phyloP scores from a whole-genome alignment of 2,329 filamentous ascomycete species.

The Colletotrichum trifolii region DNA sequence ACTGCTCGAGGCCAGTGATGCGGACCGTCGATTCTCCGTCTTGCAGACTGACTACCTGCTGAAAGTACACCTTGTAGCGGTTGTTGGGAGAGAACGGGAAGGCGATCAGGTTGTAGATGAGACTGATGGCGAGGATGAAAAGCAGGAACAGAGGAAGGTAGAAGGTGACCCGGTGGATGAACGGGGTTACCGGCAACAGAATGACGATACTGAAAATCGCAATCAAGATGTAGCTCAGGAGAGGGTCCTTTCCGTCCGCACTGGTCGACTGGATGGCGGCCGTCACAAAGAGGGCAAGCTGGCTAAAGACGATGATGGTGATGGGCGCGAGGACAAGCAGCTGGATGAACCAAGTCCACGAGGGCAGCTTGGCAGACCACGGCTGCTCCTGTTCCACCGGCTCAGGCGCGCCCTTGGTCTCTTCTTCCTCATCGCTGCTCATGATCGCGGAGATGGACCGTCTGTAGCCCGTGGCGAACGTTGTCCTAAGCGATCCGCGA shows the following conservation, averaged over 20 bases:
- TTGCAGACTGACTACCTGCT: slow-evolving; percentile 79
- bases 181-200: slow-evolving; percentile 81
- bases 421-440: slow-evolving; percentile 37
- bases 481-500: slow-evolving; percentile 53
- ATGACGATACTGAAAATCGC: slow-evolving; percentile 76
- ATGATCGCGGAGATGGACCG: slow-evolving; percentile 55
- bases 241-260: slow-evolving; percentile 79
- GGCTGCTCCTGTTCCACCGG: slow-evolving; percentile 79
- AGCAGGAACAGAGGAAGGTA: slow-evolving; percentile 84
- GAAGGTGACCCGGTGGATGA: slow-evolving; percentile 86
- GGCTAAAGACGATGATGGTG: slow-evolving; percentile 79
- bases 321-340: slow-evolving; percentile 84
- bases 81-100: slow-evolving; percentile 88
- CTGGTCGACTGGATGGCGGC: slow-evolving; percentile 83
- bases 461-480: slow-evolving; percentile 67
- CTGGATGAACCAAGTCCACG: slow-evolving; percentile 90
- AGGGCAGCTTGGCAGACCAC: slow-evolving; percentile 84
- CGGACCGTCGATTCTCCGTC: slow-evolving; percentile 76
- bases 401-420: slow-evolving; percentile 45
- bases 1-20: slow-evolving; percentile 75
- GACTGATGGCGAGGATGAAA: slow-evolving; percentile 70
- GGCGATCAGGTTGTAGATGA: slow-evolving; percentile 86
- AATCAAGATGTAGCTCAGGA: slow-evolving; percentile 78
- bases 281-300: slow-evolving; percentile 79
- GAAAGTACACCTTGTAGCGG: slow-evolving; percentile 88